Evolutionary conservation across 768 basidiomycete genomes (phyloP), one percentile per base, ranked within the genome.

Genomic region (Pleurotus salmoneostramineus): DNA sequence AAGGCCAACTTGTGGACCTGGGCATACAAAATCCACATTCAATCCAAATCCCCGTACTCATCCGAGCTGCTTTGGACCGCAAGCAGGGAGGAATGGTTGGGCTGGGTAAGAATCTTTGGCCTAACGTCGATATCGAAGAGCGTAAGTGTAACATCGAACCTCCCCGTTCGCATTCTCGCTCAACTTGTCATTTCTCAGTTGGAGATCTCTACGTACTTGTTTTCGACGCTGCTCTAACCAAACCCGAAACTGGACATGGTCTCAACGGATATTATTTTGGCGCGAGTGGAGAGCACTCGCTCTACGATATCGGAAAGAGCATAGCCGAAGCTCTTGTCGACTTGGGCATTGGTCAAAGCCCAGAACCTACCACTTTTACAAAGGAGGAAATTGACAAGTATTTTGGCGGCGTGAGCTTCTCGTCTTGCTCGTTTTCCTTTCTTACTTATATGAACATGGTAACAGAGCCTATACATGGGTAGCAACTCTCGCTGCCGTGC

Each of bases 241-340:
- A 58, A 11, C 50, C 51, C 5, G 54, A 45, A 17, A 60, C 64
- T 12, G 63, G 57, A 2, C 68, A 67, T 47, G 68, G 68, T 5
- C 50, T 52, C 6, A 60, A 66, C 32, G 68, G 68, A 0, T 77
- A 74, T 42, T 85, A 84, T 63, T 83, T 83, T 60, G 82, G 73
- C 12, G 81, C 72, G 59, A 81, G 70, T 58, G 82, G 76, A 45
- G 80, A 84, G 52, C 75, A 81, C 55, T 73, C 65, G 1, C 40
- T 78, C 17, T 75, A 76, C 44, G 74, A 80, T 10, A 66, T 83
- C 21, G 69, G 68, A 21, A 72, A 69, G 52, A 71, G 69, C 0
- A 72, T 83, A 40, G 73, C 72, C 0, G 67, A 73, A 21, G 73
- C 65, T 2, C 60, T 83, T 10, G 67, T 75, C 14, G 71, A 69